Conservation (phyloP, 108 stramenopile genomes). For the Mayamaea pseudoterrestris region DNA sequence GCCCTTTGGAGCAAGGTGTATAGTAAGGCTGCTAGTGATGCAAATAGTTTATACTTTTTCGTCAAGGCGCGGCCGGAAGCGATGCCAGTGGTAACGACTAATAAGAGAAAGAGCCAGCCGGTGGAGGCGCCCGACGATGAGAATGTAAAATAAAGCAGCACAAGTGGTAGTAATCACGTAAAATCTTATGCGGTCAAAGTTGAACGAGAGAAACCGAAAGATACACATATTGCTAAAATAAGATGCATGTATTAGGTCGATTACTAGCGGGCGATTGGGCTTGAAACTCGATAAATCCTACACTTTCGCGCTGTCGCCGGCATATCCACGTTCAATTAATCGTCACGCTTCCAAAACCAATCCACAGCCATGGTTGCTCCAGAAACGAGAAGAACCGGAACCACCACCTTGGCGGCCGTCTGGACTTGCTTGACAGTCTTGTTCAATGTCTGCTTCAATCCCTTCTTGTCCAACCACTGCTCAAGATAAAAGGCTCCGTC, state of each 20-base stretch:
- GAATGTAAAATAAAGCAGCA: too few species aligned
- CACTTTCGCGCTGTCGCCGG: background rate
- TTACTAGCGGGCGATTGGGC: background rate
- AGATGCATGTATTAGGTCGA: background rate
- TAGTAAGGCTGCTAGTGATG: background rate
- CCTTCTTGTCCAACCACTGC: too few species aligned
- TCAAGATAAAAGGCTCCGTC: too few species aligned
- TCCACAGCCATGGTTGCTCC: too few species aligned
- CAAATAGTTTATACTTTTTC: slow-evolving; percentile 8
- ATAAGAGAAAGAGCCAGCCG: background rate
- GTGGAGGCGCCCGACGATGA: background rate
- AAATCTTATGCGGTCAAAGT: too few species aligned
- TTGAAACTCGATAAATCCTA: background rate
- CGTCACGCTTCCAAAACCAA: background rate
- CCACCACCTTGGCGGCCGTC: background rate
- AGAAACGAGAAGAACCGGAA: background rate
- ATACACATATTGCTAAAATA: too few species aligned
- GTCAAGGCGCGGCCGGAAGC: slow-evolving; percentile 7
- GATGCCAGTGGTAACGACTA: background rate
- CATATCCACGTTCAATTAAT: background rate
- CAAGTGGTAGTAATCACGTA: too few species aligned
- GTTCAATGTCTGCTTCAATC: background rate
- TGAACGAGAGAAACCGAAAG: too few species aligned
- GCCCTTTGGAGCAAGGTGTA: slow-evolving; percentile 6
- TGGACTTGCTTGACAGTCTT: background rate